Evolutionary conservation across 495 filamentous ascomycete species (phyloP).

Genomic region (Podospora sp.): DNA sequence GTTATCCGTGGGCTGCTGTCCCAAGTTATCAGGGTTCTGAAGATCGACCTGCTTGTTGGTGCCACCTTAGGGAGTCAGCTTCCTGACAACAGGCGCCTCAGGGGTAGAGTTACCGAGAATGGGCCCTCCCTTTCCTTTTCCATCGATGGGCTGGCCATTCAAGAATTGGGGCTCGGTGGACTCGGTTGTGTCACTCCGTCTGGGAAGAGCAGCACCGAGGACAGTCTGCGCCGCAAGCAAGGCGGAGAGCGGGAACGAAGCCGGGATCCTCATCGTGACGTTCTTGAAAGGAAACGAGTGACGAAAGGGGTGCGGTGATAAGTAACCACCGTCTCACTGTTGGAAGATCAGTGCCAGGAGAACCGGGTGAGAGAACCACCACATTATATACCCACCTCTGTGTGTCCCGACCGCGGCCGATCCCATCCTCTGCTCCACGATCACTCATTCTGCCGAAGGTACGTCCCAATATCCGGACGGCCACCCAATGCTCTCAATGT

Average conservation of each 20-base stretch:
- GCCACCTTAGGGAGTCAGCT: conserved; percentile 38
- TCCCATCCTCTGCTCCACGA: background rate
- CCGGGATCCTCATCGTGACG: conserved; percentile 16
- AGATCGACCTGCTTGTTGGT: conserved; percentile 56
- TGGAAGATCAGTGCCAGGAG: background rate
- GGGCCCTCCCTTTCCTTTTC: conserved; percentile 58
- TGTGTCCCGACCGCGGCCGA: background rate
- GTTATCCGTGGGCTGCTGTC: conserved; percentile 57
- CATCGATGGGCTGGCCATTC: conserved; percentile 57
- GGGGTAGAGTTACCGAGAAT: conserved; percentile 49
- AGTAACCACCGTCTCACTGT: background rate
- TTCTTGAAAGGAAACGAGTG: background rate
- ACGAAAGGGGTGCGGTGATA: background rate
- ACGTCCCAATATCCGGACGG: background rate
- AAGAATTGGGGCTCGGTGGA: conserved; percentile 32
- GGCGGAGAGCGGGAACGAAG: conserved; percentile 7
- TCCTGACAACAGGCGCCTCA: background rate
- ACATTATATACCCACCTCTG: background rate
- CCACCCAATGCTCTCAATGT: background rate
- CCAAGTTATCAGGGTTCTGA: conserved; percentile 64
- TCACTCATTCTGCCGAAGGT: conserved; percentile 16
- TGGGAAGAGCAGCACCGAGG: conserved; percentile 13
- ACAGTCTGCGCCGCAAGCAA: conserved; percentile 11
- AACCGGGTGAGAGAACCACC: background rate
- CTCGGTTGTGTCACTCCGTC: background rate